Evolutionary conservation across 1,284 basidiomycete genomes (phyloP), one percentile per base, ranked within the genome.

Genomic region (Boletus sp.): DNA sequence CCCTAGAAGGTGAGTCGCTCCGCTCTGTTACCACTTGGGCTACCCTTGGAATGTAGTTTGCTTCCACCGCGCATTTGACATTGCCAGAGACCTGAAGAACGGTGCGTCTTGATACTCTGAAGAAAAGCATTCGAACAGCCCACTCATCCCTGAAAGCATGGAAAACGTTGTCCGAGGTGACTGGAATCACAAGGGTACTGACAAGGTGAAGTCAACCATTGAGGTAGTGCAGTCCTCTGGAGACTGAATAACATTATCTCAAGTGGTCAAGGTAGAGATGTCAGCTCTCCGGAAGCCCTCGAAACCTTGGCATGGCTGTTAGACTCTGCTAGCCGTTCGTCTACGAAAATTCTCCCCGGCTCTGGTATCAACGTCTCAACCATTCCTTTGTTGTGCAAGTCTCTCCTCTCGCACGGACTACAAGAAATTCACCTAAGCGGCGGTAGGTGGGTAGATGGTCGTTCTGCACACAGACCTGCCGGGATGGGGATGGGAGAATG

Each of bases 31-130:
- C 19, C 26, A 17, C 34, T 38, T 25, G 13, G 46, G 14, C 29
- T 25, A 36, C 23, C 38, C 41, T 32, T 49, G 22, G 45, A 37
- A 48, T 25, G 27, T 43, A 89, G 88, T 89, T 27, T 89, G 85
- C 55, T 91, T 91, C 61, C 89, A 91, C 61, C 74, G 89, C 46
- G 89, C 89, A 14, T 84, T 91, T 57, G 89, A 91, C 61, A 81
- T 91, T 81, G 77, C 79, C 4, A 64, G 65, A 39, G 74, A 86
- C 60, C 66, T 75, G 12, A 62, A 69, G 40, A 69, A 77, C 71
- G 80, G 86, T 79, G 49, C 29, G 61, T 56, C 16, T 14, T 14
- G 20, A n/a, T 13, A 51, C 32, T 25, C 19, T 41, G 20, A 25
- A 29, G 22, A 20, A 34, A 32, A 14, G 30, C 8, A 32, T 14